Conservation (phyloP, 768 basidiomycete genomes). For the Omphalotus guepiniiformis region DNA sequence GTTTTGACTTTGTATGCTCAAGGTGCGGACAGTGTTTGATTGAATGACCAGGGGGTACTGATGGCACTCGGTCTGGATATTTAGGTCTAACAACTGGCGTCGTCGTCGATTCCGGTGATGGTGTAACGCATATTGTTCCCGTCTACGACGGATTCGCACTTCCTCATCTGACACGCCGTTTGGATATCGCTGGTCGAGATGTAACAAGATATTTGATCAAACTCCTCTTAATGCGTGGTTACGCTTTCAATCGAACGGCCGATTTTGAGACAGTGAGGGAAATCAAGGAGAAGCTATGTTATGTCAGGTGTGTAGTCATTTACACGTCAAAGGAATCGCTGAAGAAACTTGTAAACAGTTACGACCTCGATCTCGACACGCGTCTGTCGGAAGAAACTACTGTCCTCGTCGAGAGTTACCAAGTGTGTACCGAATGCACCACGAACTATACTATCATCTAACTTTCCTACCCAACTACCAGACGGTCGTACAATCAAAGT, state of each 20-base stretch:
- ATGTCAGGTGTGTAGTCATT: slow-evolving; percentile 88
- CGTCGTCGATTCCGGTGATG: slow-evolving; percentile 98
- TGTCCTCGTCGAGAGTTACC: slow-evolving; percentile 92
- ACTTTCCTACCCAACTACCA: slow-evolving; percentile 55
- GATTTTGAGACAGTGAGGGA: slow-evolving; percentile 99
- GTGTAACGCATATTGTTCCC: slow-evolving; percentile 98
- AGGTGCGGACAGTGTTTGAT: no score
- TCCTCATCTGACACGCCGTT: slow-evolving; percentile 88
- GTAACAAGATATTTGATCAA: slow-evolving; percentile 99
- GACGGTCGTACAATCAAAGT: slow-evolving; percentile 97
- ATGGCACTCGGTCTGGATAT: no score
- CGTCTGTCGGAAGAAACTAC: slow-evolving; percentile 94
- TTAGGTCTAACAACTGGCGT: slow-evolving; percentile 96
- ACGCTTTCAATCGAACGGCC: slow-evolving; percentile 98
- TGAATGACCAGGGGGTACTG: no score
- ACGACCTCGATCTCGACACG: slow-evolving; percentile 95
- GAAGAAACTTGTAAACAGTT: slow-evolving; percentile 43
- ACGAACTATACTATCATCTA: slow-evolving; percentile 4
- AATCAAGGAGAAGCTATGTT: slow-evolving; percentile 99
- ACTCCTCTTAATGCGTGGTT: slow-evolving; percentile 99
- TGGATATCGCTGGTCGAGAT: slow-evolving; percentile 97
- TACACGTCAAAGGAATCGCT: neutral
- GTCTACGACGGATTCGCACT: slow-evolving; percentile 97
- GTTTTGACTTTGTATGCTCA: slow-evolving; percentile 98
- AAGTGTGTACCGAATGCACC: slow-evolving; percentile 44